Base-by-base conservation (phyloP, 345 rosid genomes). In the Eutrema heterophyllum region DNA sequence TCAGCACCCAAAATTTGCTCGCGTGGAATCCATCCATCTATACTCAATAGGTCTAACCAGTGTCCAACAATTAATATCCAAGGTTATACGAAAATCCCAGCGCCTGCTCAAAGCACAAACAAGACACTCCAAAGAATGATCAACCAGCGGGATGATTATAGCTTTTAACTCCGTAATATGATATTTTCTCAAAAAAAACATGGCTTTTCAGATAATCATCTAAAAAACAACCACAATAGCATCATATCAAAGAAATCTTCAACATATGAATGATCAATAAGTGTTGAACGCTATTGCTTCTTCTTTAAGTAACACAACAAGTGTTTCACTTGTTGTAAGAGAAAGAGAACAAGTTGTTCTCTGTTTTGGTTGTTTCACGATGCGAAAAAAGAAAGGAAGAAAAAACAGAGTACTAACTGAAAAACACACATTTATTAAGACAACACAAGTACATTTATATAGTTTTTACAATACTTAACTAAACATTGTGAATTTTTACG, bases 21-120 rank as follows among this genome's bases (percentile, higher is more conserved):
- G 29, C 96, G 92, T 27, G 99, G 99, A 83, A 95, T 90, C 99
- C 99, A 92, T 65, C 99, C 99, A 78, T 95, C 97, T 36, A 86
- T 80, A 67, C 92, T 95, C 85, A 95, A 86, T 75, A 95, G 78
- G 81, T 95, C 97, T 82, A 95, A 87, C 99, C 99, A 95, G 80
- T 90, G 97, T 64, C 99, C 97, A 83, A 92, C 40, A 10, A n/a
- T n/a, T n/a, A n/a, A 95, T 95, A 86, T 95, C 99, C 93, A 95
- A 81, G 74, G 86, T 81, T 76, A 95, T 86, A 21, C 35, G 91
- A 32, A 92, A 58, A 82, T 95, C 99, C 97, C 99, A 95, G 41
- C 79, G 97, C 96, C 97, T 95, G 85, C 78, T 73, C 82, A 82
- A 35, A 39, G 54, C 60, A 36, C 48, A 83, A 33, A 43, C 7